Evolutionary conservation across 192 early-diverging fungal species (phyloP), one percentile per base, ranked within the genome.

Genomic region (Phlyctochytrium arcticum): DNA sequence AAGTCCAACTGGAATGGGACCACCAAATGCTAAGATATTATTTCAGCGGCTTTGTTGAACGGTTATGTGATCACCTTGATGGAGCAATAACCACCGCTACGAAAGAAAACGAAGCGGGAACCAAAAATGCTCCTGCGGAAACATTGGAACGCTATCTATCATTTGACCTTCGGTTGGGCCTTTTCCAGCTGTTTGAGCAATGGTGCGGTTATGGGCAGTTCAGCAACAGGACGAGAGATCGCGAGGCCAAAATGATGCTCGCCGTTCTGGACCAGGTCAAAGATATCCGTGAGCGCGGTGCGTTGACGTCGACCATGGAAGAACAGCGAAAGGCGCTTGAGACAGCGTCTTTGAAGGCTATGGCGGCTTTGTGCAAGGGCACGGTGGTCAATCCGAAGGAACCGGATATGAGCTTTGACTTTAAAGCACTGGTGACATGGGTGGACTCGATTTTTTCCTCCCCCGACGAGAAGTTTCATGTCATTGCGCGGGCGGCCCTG

Each of bases 131-230:
- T 19, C 15, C 6, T 30, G 17, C 23, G 9, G 63, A 65, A 27
- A 56, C 4, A 3, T 24, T 65, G n/a, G 67, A 69, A 21, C 31
- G 32, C 26, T 65, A 74, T 36, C 59, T 98, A 60, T 80, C 92
- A 0, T 90, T 89, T 72, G 90, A 94, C 54, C 80, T 86, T 0
- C 81, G 96, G 36, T 70, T 83, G 15, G 79, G 76, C 2, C 57
- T 95, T 33, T 99, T 94, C 74, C 77, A 80, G 54, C 74, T 95
- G 47, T 90, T 95, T 78, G 93, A 95, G 72, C 80, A 88, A 23
- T 99, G 96, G 96, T 92, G 93, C 72, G 88, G 95, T 6, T 82
- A 91, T 67, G 94, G 95, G 2, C 70, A 74, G 26, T 77, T 79
- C 44, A 71, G 84, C 0, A 77, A 73, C 0, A 35, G 62, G 10